Base-by-base conservation (phyloP, 1,139 yeast genomes). In the Lodderomyces jiufengensis region DNA sequence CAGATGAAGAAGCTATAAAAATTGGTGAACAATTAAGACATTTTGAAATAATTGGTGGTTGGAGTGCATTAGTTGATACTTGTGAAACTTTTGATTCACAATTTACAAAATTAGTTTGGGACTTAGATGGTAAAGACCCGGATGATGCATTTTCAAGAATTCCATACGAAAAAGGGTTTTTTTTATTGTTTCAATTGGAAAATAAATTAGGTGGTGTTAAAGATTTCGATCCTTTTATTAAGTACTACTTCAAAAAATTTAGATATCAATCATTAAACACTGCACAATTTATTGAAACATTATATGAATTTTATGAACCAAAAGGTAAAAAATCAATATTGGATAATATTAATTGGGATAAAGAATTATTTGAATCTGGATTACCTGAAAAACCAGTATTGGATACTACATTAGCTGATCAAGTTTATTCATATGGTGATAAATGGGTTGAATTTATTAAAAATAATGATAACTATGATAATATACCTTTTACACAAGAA, bases 91-190 rank as follows among this genome's bases (percentile, higher is more conserved):
- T 56, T 33, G 47, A 48, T 8, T 41, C 52, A 2, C 43, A 48
- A 27, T 53, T 50, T 36, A 57, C 66, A 4, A 45, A 54, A 8
- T 53, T 61, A 37, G 53, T 60, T 2, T 57, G 59, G 59, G 58
- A 62, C 35, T 55, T 62, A 32, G 43, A 49, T 10, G 42, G 42
- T 20, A 45, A 41, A 20, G 63, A 59, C 34, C 68, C 69, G 4
- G 69, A 63, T 41, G 67, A 59, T 40, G 55, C 62, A 10, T 63
- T 58, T 39, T 63, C 69, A 3, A 48, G 52, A 35, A 52, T 63
- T 20, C 68, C 69, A 0, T 63, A 63, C 34, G 69, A 63, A 42
- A 63, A 63, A 41, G 69, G 69, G 10, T 62, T 58, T 44, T 57
- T 52, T 35, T 61, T 63, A 40, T 52, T 63, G 29, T 61, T 46